Conservation (phyloP, 805 yeast species). For the Saturnispora kantuleensis region DNA sequence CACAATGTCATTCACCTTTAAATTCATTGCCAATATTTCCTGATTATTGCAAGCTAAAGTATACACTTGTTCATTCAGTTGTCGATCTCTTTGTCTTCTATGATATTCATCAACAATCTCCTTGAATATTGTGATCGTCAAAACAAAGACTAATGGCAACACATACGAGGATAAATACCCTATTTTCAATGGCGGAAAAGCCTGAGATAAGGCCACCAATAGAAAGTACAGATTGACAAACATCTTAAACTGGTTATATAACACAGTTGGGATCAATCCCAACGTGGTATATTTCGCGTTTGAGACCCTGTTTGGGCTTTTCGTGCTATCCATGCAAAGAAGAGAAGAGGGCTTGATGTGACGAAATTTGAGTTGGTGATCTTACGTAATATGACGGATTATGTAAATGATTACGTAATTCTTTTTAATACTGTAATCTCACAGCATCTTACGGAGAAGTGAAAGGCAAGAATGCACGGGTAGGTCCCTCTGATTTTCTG, state of each 20-base stretch:
- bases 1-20: slow-evolving; percentile 82
- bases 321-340: not conserved
- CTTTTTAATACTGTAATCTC: no score
- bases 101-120: slow-evolving; percentile 93
- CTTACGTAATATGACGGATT: no score
- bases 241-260: slow-evolving; percentile 94
- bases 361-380: no score
- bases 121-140: slow-evolving; percentile 86
- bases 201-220: slow-evolving; percentile 88
- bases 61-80: slow-evolving; percentile 75
- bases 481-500: no score
- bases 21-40: slow-evolving; percentile 45
- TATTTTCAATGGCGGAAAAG: slow-evolving; percentile 77
- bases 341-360: not conserved
- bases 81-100: slow-evolving; percentile 81
- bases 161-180: slow-evolving; percentile 90
- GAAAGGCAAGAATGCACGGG: no score
- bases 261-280: slow-evolving; percentile 77
- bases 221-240: slow-evolving; percentile 90
- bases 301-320: slow-evolving; percentile 62
- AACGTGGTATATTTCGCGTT: slow-evolving; percentile 90
- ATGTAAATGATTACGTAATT: no score
- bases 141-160: slow-evolving; percentile 89
- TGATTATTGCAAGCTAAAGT: slow-evolving; percentile 47
- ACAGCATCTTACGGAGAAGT: no score